phyloP scores from a whole-genome alignment of 805 yeast genomes.

The Wickerhamomyces tratensis region DNA sequence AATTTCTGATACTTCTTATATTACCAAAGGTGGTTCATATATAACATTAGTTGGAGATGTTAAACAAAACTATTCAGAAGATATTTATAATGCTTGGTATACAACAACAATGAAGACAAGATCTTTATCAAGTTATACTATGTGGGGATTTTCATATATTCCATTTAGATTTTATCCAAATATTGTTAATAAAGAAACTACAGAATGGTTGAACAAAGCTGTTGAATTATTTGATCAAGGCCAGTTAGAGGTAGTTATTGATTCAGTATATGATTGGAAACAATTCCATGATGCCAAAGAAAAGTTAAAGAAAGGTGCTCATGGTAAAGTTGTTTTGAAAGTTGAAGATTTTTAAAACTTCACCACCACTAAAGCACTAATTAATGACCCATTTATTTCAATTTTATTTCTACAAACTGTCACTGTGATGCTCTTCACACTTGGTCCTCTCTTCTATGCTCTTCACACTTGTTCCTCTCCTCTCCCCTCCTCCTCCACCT shows the following conservation, averaged over 20 bases:
- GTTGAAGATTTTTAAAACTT: conserved; percentile 29
- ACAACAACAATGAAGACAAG: conserved; percentile 25
- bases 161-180: conserved; percentile 25
- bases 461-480: too few species aligned
- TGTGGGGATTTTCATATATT: conserved; percentile 27
- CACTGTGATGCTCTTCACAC: too few species aligned
- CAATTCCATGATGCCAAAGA: conserved; percentile 45
- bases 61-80: conserved; percentile 28
- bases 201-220: conserved; percentile 32
- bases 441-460: too few species aligned
- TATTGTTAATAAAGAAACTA: conserved; percentile 7
- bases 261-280: conserved; percentile 46
- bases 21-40: conserved; percentile 37
- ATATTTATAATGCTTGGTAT: conserved; percentile 25
- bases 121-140: conserved; percentile 22
- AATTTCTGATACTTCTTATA: conserved; percentile 14
- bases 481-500: too few species aligned
- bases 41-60: conserved; percentile 57
- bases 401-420: too few species aligned
- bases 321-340: conserved; percentile 59
- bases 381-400: too few species aligned
- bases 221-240: conserved; percentile 36
- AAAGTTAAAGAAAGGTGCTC: conserved; percentile 39
- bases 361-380: too few species aligned
- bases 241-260: conserved; percentile 39